Evolutionary conservation across 1,139 yeast species (phyloP).

Genomic region (Hansenula lynferdii): DNA sequence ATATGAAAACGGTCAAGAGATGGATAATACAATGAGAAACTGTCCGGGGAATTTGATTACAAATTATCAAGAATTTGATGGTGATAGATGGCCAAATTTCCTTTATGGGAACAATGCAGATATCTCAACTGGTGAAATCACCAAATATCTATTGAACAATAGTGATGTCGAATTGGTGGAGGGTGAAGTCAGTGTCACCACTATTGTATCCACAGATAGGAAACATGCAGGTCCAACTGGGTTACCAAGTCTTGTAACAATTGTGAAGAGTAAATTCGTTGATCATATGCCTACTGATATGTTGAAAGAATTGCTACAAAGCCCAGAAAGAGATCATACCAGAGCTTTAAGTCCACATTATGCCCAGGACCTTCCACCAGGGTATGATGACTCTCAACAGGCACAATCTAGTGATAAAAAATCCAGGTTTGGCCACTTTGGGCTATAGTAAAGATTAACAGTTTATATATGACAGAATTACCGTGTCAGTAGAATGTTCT

Average conservation of each 20-base stretch:
- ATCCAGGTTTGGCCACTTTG: too few relatives aligned
- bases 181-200: not conserved
- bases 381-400: not conserved
- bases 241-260: slow-evolving; percentile 1
- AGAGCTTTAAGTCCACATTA: not conserved
- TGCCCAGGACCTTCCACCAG: not conserved
- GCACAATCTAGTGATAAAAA: too few relatives aligned
- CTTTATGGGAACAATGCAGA: not conserved
- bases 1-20: not conserved
- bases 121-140: not conserved
- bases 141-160: not conserved
- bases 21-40: slow-evolving; percentile 1
- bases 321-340: slow-evolving; percentile 1
- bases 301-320: not conserved
- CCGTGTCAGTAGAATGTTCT: too few relatives aligned
- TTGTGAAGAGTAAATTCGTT: not conserved
- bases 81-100: not conserved
- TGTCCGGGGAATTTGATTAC: not conserved
- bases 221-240: not conserved
- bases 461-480: too few relatives aligned
- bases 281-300: not conserved
- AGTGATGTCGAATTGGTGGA: not conserved
- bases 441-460: too few relatives aligned
- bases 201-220: not conserved
- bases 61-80: not conserved